Percentiles rank a stretch among this genome's conserved stretches.
phyloP scores from a whole-genome alignment of 1,284 basidiomycete genomes.

The Leccinum fuscescens region DNA sequence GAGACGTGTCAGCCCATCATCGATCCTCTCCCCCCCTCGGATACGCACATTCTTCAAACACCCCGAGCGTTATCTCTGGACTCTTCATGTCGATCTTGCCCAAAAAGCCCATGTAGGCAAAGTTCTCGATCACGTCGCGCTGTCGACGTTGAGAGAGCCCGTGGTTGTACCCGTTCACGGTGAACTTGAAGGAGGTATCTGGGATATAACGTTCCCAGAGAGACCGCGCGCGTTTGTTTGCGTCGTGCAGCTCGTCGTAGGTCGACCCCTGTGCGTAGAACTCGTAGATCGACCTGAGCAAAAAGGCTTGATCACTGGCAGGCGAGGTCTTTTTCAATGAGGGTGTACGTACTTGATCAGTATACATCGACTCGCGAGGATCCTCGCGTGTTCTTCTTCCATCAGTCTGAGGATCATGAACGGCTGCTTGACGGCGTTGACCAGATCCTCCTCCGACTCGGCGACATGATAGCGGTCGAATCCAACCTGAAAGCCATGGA shows the following conservation, averaged over 20 bases:
- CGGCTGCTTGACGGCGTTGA: slow-evolving; percentile 56
- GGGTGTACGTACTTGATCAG: slow-evolving; percentile 66
- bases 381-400: slow-evolving; percentile 68
- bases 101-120: slow-evolving; percentile 81
- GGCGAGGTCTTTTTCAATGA: background rate
- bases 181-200: slow-evolving; percentile 78
- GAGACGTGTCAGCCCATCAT: background rate
- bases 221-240: slow-evolving; percentile 45
- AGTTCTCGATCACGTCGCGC: slow-evolving; percentile 72
- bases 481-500: slow-evolving; percentile 56
- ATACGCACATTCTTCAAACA: slow-evolving; percentile 87
- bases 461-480: slow-evolving; percentile 34
- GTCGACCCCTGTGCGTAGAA: slow-evolving; percentile 69
- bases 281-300: slow-evolving; percentile 68
- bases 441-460: slow-evolving; percentile 21
- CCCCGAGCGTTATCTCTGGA: slow-evolving; percentile 76
- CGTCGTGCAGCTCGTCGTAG: slow-evolving; percentile 70
- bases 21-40: background rate
- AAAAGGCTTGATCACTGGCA: background rate
- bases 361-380: slow-evolving; percentile 79
- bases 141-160: slow-evolving; percentile 68
- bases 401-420: slow-evolving; percentile 75
- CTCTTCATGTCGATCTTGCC: slow-evolving; percentile 84
- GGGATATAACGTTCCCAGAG: slow-evolving; percentile 63
- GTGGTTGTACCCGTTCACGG: slow-evolving; percentile 77